Base-by-base conservation (phyloP, 208 protist species). In the Acanthamoeba lenticulata region DNA sequence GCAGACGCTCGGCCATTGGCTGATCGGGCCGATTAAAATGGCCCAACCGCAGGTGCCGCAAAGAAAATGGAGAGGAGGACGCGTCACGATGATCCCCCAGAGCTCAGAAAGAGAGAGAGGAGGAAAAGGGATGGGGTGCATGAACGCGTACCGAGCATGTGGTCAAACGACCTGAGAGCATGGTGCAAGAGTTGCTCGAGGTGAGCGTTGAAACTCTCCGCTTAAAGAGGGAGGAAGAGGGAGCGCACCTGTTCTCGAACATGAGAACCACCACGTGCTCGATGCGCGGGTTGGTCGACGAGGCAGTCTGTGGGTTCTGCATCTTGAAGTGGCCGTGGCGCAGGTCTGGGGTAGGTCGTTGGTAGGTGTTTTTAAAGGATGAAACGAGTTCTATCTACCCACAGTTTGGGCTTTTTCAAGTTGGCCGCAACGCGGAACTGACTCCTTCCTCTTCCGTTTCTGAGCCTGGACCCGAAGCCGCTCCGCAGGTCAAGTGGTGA, bases 221-320 rank as follows among this genome's bases (percentile, higher is more conserved):
- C 27, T 24, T 29, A 83, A 52, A 83, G 21, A 2, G 40, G 29
- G 6, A 83, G 74, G 40, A 52, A 34, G 13, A 38, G 34, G 29
- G 38, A 5, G 42, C 24, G 29, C 0, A 83, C 74, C 74, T 83
- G 74, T 83, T 83, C 74, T 83, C 74, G 17, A 83, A 9, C 74
- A 83, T 83, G 74, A 83, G 74, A 44, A 83, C 40, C 36, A 83
- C 74, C 74, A 83, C 74, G 24, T 83, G 74, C 74, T 83, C 74
- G 74, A 83, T 83, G 36, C 74, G 74, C 4, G 74, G 74, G 74
- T 83, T 83, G 40, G 74, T 83, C 42, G 74, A 83, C 74, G 7
- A 29, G 62, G 13, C n/a, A 7, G 6, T 24, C 62, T 83, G 74
- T 13, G 36, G 74, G 24, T 83, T 83, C 74, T 83, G 74, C 74